These are phyloP conservation scores for Immersiporthe knoxdaviesiana DNA, from an alignment of 2,329 filamentous ascomycete genomes.

Conservation along the genomic window DNA sequence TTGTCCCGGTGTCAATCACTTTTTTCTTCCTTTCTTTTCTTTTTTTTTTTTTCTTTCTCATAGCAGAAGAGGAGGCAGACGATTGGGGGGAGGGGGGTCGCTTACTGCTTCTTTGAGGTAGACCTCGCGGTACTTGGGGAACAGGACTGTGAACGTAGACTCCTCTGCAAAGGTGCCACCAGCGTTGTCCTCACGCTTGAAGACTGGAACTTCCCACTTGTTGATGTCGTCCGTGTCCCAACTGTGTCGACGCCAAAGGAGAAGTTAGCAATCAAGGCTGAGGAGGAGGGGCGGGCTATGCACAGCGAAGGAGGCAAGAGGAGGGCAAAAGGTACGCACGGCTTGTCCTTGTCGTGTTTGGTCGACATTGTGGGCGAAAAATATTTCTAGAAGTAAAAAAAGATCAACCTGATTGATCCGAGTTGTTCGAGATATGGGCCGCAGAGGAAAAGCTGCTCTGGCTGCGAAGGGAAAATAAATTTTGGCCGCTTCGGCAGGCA, in stretches of 20 bases:
- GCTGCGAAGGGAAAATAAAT: slow-evolving; percentile 13
- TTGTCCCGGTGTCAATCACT: slow-evolving; percentile 21
- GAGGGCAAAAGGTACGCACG: slow-evolving; percentile 39
- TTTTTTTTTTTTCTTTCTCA: too few relatives aligned
- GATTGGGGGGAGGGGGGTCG: background rate
- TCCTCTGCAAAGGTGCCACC: slow-evolving; percentile 90
- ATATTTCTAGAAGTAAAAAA: background rate
- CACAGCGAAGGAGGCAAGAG: background rate
- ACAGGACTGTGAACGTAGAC: slow-evolving; percentile 84
- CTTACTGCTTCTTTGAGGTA: slow-evolving; percentile 77
- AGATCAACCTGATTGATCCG: background rate
- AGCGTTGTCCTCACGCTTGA: slow-evolving; percentile 82
- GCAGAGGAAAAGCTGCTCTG: background rate
- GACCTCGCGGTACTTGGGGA: slow-evolving; percentile 95
- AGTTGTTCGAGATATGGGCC: background rate
- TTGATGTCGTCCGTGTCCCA: slow-evolving; percentile 98
- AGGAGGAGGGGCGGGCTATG: background rate
- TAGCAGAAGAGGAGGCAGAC: background rate
- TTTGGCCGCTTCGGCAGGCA: slow-evolving; percentile 12
- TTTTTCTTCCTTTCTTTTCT: background rate
- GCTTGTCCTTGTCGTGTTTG: slow-evolving; percentile 86
- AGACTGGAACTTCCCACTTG: slow-evolving; percentile 91
- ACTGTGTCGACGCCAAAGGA: slow-evolving; percentile 1
- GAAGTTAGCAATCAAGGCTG: slow-evolving; percentile 7
- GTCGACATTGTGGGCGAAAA: slow-evolving; percentile 68